Percentiles rank a stretch among this genome's conserved stretches.
phyloP scores from a whole-genome alignment of 2,329 filamentous ascomycete species.

The Thielaviopsis ethacetica region DNA sequence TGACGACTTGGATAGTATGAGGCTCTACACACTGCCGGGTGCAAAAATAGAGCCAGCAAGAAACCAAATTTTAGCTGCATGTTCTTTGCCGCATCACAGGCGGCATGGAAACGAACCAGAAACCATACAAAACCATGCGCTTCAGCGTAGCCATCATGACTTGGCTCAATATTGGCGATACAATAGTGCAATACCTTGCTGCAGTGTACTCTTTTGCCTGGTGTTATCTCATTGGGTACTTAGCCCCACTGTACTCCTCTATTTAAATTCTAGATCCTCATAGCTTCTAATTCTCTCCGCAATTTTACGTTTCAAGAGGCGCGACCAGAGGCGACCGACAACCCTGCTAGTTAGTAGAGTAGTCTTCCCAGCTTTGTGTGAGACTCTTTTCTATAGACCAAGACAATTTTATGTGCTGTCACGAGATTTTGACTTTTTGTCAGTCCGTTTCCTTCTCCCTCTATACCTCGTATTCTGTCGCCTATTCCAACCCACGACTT shows the following conservation, averaged over 20 bases:
- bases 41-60: not conserved
- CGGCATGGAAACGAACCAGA: conserved; percentile 5
- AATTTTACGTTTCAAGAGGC: not conserved
- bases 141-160: not conserved
- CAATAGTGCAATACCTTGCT: too few relatives aligned
- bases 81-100: not conserved
- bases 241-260: not conserved
- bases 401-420: too few relatives aligned
- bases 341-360: too few relatives aligned
- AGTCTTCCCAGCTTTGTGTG: not conserved
- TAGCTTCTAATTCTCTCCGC: not conserved
- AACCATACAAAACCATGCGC: not conserved
- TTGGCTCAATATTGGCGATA: too few relatives aligned
- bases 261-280: not conserved
- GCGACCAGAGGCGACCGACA: not conserved
- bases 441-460: too few relatives aligned
- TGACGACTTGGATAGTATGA: not conserved
- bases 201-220: too few relatives aligned
- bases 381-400: too few relatives aligned
- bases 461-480: too few relatives aligned
- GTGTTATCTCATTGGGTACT: not conserved
- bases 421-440: too few relatives aligned
- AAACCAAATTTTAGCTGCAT: not conserved
- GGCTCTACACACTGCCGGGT: not conserved
- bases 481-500: too few relatives aligned